A percentile compares a stretch with the other conserved stretches of the same genome.
Conservation (phyloP, 2,329 filamentous ascomycete species). For the Stemphylium beticola region DNA sequence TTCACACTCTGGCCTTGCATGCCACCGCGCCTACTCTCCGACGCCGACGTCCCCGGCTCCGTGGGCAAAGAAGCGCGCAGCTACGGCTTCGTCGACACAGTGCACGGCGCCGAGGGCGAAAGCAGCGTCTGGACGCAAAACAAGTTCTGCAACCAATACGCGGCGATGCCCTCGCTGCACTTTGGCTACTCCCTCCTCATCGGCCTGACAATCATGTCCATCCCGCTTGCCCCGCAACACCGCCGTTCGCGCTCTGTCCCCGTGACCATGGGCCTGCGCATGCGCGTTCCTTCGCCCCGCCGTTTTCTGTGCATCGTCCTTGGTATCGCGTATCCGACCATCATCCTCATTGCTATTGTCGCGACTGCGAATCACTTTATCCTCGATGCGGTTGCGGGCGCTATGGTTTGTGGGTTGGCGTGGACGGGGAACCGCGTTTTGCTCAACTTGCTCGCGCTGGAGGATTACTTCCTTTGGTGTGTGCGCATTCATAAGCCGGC, state of each 20-base stretch:
- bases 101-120: conserved; percentile 63
- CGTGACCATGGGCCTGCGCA: conserved; percentile 32
- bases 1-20: conserved; percentile 68
- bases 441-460: conserved; percentile 68
- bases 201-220: conserved; percentile 70
- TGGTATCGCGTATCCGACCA: conserved; percentile 68
- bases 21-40: conserved; percentile 64
- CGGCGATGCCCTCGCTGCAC: conserved; percentile 78
- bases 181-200: conserved; percentile 78
- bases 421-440: conserved; percentile 64
- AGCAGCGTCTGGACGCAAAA: conserved; percentile 76
- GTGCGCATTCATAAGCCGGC: conserved; percentile 70
- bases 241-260: conserved; percentile 50
- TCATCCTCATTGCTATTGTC: conserved; percentile 71
- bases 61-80: conserved; percentile 65
- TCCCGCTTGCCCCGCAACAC: conserved; percentile 65
- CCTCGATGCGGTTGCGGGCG: conserved; percentile 73
- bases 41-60: conserved; percentile 59
- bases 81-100: conserved; percentile 65
- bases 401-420: conserved; percentile 67
- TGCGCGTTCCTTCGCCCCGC: conserved; percentile 57
- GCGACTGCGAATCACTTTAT: conserved; percentile 76
- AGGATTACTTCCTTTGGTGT: conserved; percentile 71
- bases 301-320: conserved; percentile 58
- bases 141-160: conserved; percentile 77